Conservation (phyloP, 2,329 filamentous ascomycete genomes). For the Trichoderma sp. region DNA sequence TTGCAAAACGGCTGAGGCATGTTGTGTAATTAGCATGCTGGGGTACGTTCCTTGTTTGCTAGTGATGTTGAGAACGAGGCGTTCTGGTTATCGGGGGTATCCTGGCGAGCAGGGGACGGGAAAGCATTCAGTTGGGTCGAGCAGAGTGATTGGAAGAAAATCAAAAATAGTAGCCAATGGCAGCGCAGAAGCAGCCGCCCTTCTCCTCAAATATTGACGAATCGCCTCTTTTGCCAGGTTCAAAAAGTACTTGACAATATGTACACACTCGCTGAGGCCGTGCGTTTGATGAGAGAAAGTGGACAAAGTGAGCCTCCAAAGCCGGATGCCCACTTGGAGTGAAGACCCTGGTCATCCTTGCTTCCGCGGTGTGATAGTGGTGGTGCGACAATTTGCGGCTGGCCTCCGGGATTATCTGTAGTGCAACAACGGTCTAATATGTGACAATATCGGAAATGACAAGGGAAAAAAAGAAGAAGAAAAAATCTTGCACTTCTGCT, state of each 20-base stretch:
- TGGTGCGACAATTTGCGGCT: conserved; percentile 18
- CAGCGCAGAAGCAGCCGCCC: conserved; percentile 8
- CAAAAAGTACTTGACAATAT: not conserved
- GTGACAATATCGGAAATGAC: conserved; percentile 11
- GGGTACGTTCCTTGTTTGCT: conserved; percentile 3
- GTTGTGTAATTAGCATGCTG: conserved; percentile 3
- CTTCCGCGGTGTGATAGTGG: conserved; percentile 17
- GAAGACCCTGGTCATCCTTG: not conserved
- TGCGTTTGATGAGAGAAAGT: not conserved
- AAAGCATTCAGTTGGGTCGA: not conserved
- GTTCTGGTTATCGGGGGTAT: conserved; percentile 12
- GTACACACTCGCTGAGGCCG: not conserved
- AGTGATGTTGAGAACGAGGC: conserved; percentile 4
- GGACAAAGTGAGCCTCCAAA: conserved; percentile 9
- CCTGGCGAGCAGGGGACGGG: conserved; percentile 14
- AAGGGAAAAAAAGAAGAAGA: not conserved
- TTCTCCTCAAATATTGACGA: conserved; percentile 8
- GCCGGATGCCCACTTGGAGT: conserved; percentile 6
- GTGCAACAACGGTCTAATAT: not conserved
- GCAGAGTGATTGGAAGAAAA: conserved; percentile 20
- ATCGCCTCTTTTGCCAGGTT: not conserved
- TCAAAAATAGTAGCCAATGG: conserved; percentile 9
- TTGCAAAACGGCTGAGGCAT: not conserved
- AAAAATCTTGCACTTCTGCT: not conserved
- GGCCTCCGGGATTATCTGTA: conserved; percentile 13